Percentiles rank a stretch among this genome's conserved stretches.
Evolutionary conservation across 495 filamentous ascomycete species (phyloP).

Genomic region (Aspergillus sclerotioniger): DNA sequence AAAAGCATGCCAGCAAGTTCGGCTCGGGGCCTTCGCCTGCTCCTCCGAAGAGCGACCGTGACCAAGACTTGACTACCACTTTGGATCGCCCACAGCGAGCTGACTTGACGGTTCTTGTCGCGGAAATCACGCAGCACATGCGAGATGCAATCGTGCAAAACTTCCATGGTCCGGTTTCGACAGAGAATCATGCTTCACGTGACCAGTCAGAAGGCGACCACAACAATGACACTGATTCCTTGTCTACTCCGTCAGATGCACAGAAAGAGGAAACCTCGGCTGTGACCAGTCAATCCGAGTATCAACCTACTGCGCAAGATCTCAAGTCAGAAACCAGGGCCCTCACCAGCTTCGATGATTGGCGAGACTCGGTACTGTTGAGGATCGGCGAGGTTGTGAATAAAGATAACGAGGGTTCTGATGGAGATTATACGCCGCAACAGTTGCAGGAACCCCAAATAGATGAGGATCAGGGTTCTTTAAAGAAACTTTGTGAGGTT

Average conservation of each 20-base stretch:
- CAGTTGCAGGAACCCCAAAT: slow-evolving; percentile 15
- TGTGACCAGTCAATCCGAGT: not conserved
- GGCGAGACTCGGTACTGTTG: slow-evolving; percentile 59
- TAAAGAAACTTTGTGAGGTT: slow-evolving; percentile 37
- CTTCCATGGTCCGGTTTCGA: slow-evolving; percentile 30
- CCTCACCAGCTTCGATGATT: slow-evolving; percentile 61
- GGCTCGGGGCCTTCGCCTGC: slow-evolving; percentile 28
- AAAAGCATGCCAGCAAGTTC: slow-evolving; percentile 35
- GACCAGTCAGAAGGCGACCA: slow-evolving; percentile 8
- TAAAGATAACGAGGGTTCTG: slow-evolving; percentile 43
- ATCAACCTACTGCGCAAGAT: slow-evolving; percentile 26
- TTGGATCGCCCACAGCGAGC: slow-evolving; percentile 48
- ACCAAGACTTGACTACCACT: slow-evolving; percentile 49
- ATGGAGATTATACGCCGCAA: slow-evolving; percentile 19
- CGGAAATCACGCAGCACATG: slow-evolving; percentile 44
- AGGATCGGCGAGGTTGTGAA: slow-evolving; percentile 67
- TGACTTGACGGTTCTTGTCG: slow-evolving; percentile 49
- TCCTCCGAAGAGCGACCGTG: slow-evolving; percentile 26
- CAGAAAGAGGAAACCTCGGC: slow-evolving; percentile 12
- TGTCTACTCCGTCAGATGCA: slow-evolving; percentile 1
- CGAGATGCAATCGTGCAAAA: slow-evolving; percentile 39
- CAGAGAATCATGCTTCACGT: not conserved
- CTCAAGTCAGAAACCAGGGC: slow-evolving; percentile 35
- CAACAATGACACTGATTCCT: slow-evolving; percentile 2
- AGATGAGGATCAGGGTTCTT: slow-evolving; percentile 26